These are phyloP conservation scores for Sanghuangporus weigelae DNA, from an alignment of 1,284 basidiomycete species.

Conservation along the genomic window DNA sequence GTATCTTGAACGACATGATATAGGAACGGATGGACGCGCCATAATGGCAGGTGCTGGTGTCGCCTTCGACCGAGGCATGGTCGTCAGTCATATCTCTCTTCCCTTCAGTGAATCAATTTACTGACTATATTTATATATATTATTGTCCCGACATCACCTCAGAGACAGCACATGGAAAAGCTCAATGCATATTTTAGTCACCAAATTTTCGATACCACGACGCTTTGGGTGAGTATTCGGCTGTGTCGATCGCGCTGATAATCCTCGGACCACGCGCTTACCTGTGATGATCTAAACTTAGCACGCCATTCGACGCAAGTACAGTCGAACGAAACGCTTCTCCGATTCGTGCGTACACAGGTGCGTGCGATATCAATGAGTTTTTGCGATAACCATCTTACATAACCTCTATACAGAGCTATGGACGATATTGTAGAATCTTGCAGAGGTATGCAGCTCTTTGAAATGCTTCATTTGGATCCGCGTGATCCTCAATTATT, in stretches of 20 bases:
- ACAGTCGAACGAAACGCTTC: conserved; percentile 12
- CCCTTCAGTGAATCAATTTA: neutral
- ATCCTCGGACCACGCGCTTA: neutral
- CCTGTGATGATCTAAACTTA: neutral
- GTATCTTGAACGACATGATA: conserved; percentile 9
- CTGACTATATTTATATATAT: neutral
- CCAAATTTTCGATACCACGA: conserved; percentile 16
- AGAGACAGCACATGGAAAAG: conserved; percentile 16
- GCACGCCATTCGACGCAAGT: conserved; percentile 12
- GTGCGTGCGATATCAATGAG: neutral
- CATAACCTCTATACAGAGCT: neutral
- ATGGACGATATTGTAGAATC: conserved; percentile 13
- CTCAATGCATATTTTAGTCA: conserved; percentile 13
- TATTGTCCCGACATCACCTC: neutral
- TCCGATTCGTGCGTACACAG: conserved; percentile 5
- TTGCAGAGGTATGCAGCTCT: neutral
- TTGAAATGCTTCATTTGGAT: neutral
- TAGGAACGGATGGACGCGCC: neutral
- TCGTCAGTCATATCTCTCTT: conserved; percentile 1
- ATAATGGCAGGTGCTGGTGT: conserved; percentile 17
- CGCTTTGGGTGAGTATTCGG: conserved; percentile 11
- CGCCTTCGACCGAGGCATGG: conserved; percentile 15
- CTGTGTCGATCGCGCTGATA: no score
- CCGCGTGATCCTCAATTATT: neutral
- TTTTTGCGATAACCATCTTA: neutral